Conservation (phyloP, 345 rosid species). For the Rhizophora mangle region DNA sequence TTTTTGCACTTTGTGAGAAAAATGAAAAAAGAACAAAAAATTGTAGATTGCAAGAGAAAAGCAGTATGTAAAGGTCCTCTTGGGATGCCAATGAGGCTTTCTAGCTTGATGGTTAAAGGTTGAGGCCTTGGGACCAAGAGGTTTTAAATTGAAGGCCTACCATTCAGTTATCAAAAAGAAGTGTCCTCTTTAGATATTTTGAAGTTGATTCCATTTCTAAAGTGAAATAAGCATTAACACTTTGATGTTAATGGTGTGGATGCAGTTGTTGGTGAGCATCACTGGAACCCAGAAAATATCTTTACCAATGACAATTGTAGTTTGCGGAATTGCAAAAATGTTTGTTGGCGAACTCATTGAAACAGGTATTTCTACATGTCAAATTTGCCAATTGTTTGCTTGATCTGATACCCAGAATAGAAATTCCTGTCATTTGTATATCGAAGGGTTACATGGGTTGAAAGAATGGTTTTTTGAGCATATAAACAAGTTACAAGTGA, state of each 20-base stretch:
- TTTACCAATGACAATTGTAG: constrained; percentile 77
- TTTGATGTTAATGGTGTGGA: constrained; percentile 13
- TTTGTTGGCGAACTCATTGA: constrained; percentile 99
- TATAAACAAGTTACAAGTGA: not conserved
- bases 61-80: no score
- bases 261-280: constrained; percentile 71
- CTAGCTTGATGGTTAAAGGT: no score
- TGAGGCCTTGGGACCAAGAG: no score
- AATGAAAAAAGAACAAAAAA: no score
- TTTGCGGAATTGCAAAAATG: constrained; percentile 95
- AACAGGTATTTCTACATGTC: constrained; percentile 50
- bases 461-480: not conserved
- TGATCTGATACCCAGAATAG: not conserved
- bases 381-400: not conserved
- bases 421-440: not conserved
- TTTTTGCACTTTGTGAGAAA: no score
- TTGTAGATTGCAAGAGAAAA: no score
- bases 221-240: not conserved
- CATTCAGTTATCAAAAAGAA: not conserved
- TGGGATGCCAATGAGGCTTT: no score
- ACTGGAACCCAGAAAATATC: constrained; percentile 81
- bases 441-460: not conserved
- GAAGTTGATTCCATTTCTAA: constrained; percentile 2
- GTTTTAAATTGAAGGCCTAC: no score
- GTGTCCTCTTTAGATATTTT: not conserved